Evolutionary conservation across 2,329 filamentous ascomycete species (phyloP), one percentile per base, ranked within the genome.

Genomic region (Cryphonectria parasitica): DNA sequence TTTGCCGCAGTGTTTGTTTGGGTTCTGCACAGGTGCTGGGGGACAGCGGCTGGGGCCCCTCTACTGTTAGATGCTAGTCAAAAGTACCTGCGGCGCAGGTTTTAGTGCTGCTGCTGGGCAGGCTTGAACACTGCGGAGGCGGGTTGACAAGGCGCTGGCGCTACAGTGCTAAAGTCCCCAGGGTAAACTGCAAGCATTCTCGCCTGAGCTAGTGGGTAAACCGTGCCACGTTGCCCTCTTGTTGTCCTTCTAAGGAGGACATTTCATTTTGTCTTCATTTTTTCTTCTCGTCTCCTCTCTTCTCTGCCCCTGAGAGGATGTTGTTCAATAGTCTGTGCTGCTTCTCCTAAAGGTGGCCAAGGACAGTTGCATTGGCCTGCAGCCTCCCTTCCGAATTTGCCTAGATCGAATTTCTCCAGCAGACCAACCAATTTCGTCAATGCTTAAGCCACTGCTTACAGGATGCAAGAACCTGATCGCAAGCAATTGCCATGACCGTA

Each of bases 61-160:
- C 54, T 58, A 15, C 54, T 58, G 28, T 58, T 19, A 28, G 52
- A 56, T 39, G 52, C 25, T 15, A 5, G 25, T 31, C 52, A 56
- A 56, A 45, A 52, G 49, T 56, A 31, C 54, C 54, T 34, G 54
- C 54, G 54, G 54, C 25, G 54, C 54, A 58, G 54, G 3, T 58
- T 34, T 58, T 31, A 58, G 54, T 31, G 54, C 54, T 58, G 54
- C 25, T 28, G 25, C 28, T 31, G 31, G 54, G 54, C 1, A 31
- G 28, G 54, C 25, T 28, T 19, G 2, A 13, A 34, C 25, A 28
- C 54, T 58, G 54, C 28, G 6, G 25, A 34, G 25, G 54, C 34
- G 54, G 25, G 28, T 15, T 13, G 19, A 49, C 45, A 49, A 31
- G 28, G 13, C 54, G 52, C 52, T 56, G 54, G 5, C 25, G 54